phyloP scores from a whole-genome alignment of 2,329 filamentous ascomycete species.

The Colletotrichum camelliae region DNA sequence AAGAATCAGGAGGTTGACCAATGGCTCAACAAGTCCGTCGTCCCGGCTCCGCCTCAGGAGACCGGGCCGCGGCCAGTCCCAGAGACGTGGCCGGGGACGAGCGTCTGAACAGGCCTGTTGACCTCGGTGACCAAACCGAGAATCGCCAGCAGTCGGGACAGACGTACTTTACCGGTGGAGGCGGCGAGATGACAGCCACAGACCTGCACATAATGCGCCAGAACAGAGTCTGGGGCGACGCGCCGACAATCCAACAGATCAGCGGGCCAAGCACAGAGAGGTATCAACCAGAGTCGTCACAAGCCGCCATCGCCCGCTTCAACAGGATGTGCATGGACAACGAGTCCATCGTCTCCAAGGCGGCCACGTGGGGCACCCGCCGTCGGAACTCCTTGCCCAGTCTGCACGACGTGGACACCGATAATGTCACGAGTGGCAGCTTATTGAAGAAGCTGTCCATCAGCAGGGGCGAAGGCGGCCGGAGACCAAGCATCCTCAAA shows the following conservation, averaged over 20 bases:
- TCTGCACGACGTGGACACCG: conserved; percentile 55
- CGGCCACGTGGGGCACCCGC: conserved; percentile 74
- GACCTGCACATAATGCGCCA: conserved; percentile 57
- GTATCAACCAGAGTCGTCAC: conserved; percentile 55
- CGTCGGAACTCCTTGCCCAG: conserved; percentile 66
- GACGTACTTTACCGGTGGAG: conserved; percentile 51
- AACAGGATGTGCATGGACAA: conserved; percentile 59
- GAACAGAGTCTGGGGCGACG: conserved; percentile 54
- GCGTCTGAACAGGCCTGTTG: conserved; percentile 37
- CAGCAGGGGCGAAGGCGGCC: conserved; percentile 47
- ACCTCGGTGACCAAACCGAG: conserved; percentile 51
- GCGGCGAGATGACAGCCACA: conserved; percentile 46
- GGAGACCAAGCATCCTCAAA: conserved; percentile 56
- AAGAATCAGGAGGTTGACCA: conserved; percentile 55
- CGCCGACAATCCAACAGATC: conserved; percentile 53
- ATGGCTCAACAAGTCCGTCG: conserved; percentile 45
- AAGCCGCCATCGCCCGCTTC: conserved; percentile 59
- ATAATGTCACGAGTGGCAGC: conserved; percentile 64
- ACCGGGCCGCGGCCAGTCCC: neutral
- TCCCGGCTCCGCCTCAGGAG: conserved; percentile 2
- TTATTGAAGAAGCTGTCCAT: conserved; percentile 68
- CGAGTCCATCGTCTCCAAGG: conserved; percentile 64
- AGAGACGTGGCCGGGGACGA: conserved; percentile 28
- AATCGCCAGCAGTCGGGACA: conserved; percentile 56
- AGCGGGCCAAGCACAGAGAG: conserved; percentile 30